phyloP scores from a whole-genome alignment of 495 filamentous ascomycete species.

The Schizothecium vesticola region DNA sequence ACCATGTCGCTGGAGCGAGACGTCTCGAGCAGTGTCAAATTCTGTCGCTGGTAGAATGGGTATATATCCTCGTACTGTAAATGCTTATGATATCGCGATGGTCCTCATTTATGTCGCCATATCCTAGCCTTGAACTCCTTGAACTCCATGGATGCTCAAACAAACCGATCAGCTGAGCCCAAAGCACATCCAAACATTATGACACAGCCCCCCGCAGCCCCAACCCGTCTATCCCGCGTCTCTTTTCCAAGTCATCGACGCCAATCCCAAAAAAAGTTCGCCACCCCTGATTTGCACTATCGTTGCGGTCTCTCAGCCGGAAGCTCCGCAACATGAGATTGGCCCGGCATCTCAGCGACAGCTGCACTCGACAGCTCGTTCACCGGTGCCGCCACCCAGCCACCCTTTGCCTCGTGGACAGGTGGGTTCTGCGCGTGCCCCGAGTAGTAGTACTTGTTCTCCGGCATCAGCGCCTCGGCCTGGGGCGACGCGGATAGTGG shows the following conservation, averaged over 20 bases:
- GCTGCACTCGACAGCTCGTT: neutral
- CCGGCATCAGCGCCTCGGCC: neutral
- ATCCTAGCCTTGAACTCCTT: neutral
- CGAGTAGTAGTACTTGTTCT: constrained; percentile 1
- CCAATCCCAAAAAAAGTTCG: neutral
- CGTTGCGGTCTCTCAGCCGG: neutral
- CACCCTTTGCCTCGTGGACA: neutral
- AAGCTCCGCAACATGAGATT: neutral
- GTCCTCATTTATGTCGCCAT: neutral
- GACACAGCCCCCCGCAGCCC: neutral
- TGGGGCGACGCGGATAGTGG: neutral
- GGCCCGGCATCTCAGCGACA: neutral
- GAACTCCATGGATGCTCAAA: neutral
- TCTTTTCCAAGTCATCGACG: neutral
- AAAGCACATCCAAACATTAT: neutral
- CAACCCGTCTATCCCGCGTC: neutral
- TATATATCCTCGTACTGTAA: neutral
- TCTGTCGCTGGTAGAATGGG: neutral
- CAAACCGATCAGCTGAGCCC: neutral
- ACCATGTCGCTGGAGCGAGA: too few species aligned
- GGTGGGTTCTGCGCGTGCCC: neutral
- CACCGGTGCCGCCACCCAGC: neutral
- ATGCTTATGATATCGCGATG: neutral
- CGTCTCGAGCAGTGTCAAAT: neutral
- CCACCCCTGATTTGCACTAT: neutral